Conservation (phyloP, 179 eudicot genomes). For the Drosera spatulata region DNA sequence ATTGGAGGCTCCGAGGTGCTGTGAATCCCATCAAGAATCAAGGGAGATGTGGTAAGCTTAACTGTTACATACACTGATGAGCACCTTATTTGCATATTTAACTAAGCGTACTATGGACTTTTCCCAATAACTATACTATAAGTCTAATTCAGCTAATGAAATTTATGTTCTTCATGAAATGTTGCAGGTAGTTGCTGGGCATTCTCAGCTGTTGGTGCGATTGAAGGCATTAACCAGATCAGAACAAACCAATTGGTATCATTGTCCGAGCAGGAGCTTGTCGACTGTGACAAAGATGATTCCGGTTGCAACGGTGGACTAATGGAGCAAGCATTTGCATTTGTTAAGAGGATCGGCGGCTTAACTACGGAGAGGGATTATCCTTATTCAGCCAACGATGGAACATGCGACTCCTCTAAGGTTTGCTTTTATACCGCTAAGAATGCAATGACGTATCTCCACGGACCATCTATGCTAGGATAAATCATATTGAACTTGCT, state of each 20-base stretch:
- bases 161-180: not conserved
- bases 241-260: conserved; percentile 23
- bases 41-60: conserved; percentile 45
- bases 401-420: conserved; percentile 22
- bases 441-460: too few relatives aligned
- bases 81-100: too few relatives aligned
- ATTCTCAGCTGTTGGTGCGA: conserved; percentile 23
- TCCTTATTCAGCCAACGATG: conserved; percentile 24
- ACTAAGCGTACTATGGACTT: too few relatives aligned
- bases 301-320: conserved; percentile 39
- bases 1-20: conserved; percentile 71
- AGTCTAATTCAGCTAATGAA: not conserved
- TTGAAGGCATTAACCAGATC: conserved; percentile 38
- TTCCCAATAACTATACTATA: too few relatives aligned
- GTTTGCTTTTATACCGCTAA: conserved; percentile 1
- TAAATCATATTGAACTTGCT: not conserved
- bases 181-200: conserved; percentile 38
- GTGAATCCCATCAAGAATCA: conserved; percentile 68
- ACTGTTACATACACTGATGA: not conserved
- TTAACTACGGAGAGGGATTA: conserved; percentile 25
- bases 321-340: conserved; percentile 28
- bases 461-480: not conserved
- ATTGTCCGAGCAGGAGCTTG: conserved; percentile 39
- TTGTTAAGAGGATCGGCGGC: conserved; percentile 23
- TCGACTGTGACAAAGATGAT: conserved; percentile 26